Percentiles rank a stretch among this genome's conserved stretches.
These are phyloP conservation scores for Hortaea sp. DNA, from an alignment of 2,329 filamentous ascomycete genomes.

Conservation along the genomic window DNA sequence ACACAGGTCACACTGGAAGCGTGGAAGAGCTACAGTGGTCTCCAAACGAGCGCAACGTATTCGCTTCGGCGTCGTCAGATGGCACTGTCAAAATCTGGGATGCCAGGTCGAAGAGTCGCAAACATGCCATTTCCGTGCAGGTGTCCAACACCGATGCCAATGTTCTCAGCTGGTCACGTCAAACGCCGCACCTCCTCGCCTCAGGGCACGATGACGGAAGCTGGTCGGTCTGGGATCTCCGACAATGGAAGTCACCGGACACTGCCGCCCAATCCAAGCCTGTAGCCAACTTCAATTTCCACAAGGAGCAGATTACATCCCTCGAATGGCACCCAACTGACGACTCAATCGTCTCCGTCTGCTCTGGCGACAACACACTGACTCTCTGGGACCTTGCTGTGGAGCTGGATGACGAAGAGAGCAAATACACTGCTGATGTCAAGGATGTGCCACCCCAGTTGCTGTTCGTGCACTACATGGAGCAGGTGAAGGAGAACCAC, in stretches of 20 bases:
- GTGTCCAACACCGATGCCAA: slow-evolving; percentile 84
- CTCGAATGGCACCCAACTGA: slow-evolving; percentile 97
- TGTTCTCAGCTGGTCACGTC: slow-evolving; percentile 87
- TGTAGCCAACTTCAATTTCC: slow-evolving; percentile 89
- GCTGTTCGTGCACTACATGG: slow-evolving; percentile 93
- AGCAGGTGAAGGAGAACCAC: slow-evolving; percentile 88
- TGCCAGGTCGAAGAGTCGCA: slow-evolving; percentile 77
- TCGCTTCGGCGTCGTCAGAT: slow-evolving; percentile 87
- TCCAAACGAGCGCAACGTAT: slow-evolving; percentile 83
- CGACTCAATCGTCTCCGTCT: slow-evolving; percentile 88
- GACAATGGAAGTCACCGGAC: slow-evolving; percentile 69
- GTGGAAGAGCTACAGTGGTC: slow-evolving; percentile 98
- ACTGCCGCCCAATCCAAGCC: slow-evolving; percentile 52
- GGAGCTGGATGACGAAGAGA: slow-evolving; percentile 94
- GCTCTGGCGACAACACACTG: slow-evolving; percentile 84
- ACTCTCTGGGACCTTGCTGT: slow-evolving; percentile 96
- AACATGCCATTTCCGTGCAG: slow-evolving; percentile 77
- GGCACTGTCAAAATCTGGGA: slow-evolving; percentile 96
- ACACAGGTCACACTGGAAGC: slow-evolving; percentile 72
- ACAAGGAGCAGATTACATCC: slow-evolving; percentile 92
- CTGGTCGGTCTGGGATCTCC: slow-evolving; percentile 93
- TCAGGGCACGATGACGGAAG: slow-evolving; percentile 87
- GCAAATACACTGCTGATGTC: slow-evolving; percentile 74
- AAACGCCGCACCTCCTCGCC: slow-evolving; percentile 81
- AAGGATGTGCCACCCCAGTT: slow-evolving; percentile 89